phyloP scores from a whole-genome alignment of 805 yeast species.

The Diddensiella caesifluorescens region DNA sequence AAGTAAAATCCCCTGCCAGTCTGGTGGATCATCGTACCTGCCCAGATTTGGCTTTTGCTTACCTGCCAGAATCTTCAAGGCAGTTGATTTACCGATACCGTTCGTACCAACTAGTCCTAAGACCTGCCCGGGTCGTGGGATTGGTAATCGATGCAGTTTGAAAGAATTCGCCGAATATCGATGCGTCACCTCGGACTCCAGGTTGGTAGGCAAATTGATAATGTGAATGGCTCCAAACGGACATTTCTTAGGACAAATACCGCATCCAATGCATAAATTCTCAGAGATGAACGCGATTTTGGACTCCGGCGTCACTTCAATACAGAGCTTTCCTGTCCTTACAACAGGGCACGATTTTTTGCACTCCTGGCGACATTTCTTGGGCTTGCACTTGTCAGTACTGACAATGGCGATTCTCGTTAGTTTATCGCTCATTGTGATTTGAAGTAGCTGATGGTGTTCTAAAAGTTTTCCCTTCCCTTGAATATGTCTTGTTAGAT shows the following conservation, averaged over 20 bases:
- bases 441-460: too few relatives aligned
- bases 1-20: slow-evolving; percentile 89
- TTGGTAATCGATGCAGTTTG: slow-evolving; percentile 94
- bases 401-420: slow-evolving; percentile 89
- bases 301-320: slow-evolving; percentile 85
- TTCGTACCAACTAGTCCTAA: slow-evolving; percentile 96
- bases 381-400: slow-evolving; percentile 94
- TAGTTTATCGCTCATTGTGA: slow-evolving; percentile 16
- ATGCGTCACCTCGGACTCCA: slow-evolving; percentile 89
- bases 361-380: slow-evolving; percentile 98
- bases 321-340: slow-evolving; percentile 94
- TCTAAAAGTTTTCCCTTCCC: too few relatives aligned
- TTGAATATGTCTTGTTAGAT: too few relatives aligned
- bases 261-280: slow-evolving; percentile 94
- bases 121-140: slow-evolving; percentile 99
- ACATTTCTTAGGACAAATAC: slow-evolving; percentile 98
- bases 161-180: slow-evolving; percentile 97
- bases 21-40: slow-evolving; percentile 90
- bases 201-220: slow-evolving; percentile 92
- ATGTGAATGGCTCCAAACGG: slow-evolving; percentile 96
- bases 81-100: slow-evolving; percentile 99
- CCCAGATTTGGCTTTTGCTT: slow-evolving; percentile 97
- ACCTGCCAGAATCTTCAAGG: slow-evolving; percentile 93
- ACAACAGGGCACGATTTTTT: slow-evolving; percentile 96
- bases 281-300: slow-evolving; percentile 95